These are phyloP conservation scores for Monosporascus sp. DNA, from an alignment of 2,329 filamentous ascomycete species.

Conservation along the genomic window DNA sequence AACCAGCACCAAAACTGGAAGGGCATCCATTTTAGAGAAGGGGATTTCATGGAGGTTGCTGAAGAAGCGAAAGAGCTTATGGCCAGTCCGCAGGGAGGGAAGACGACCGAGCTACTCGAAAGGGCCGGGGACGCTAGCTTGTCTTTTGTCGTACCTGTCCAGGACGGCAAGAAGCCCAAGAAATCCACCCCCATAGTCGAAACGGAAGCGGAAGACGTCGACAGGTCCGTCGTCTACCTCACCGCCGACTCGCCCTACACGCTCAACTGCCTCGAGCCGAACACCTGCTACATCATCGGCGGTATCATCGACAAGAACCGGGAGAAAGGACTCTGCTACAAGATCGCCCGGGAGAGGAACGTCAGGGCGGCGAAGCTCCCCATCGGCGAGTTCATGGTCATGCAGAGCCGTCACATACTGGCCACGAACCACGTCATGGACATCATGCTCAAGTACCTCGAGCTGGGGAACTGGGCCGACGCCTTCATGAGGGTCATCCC, in stretches of 20 bases:
- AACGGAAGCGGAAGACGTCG: conserved; percentile 24
- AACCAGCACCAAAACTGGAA: conserved; percentile 76
- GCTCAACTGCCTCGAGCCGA: conserved; percentile 74
- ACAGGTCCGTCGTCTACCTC: conserved; percentile 68
- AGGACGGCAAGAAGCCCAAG: conserved; percentile 29
- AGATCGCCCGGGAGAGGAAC: conserved; percentile 65
- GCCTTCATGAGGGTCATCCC: conserved; percentile 88
- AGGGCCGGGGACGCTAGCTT: conserved; percentile 26
- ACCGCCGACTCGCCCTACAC: conserved; percentile 87
- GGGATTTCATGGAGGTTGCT: conserved; percentile 67
- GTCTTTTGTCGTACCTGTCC: conserved; percentile 23
- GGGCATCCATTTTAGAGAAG: conserved; percentile 65
- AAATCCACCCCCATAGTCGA: conserved; percentile 16
- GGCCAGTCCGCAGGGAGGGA: conserved; percentile 49
- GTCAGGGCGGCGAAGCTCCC: conserved; percentile 87
- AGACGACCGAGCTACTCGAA: conserved; percentile 54
- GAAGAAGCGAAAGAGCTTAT: conserved; percentile 63
- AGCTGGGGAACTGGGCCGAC: conserved; percentile 83
- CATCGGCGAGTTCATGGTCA: conserved; percentile 91
- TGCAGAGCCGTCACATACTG: conserved; percentile 79
- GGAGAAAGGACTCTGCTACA: conserved; percentile 91
- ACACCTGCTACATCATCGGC: conserved; percentile 88
- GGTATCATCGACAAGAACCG: conserved; percentile 95
- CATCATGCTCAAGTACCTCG: conserved; percentile 92
- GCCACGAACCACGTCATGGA: conserved; percentile 95